Percentiles rank a stretch among this genome's conserved stretches.
phyloP scores from a whole-genome alignment of 2,329 filamentous ascomycete species.

The Metarhizium guizhouense region DNA sequence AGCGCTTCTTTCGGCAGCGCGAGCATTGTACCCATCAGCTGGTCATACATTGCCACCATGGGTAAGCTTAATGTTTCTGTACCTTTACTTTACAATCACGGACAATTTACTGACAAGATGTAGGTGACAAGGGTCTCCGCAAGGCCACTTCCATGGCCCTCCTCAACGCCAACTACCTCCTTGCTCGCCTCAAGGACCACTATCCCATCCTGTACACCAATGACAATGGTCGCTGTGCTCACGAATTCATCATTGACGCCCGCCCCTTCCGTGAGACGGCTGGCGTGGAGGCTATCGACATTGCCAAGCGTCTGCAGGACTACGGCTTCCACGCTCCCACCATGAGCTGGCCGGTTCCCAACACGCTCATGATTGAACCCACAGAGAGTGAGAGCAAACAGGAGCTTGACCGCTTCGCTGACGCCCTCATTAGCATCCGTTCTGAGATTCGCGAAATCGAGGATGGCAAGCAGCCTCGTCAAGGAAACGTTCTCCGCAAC shows the following conservation, averaged over 20 bases:
- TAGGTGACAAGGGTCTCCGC: conserved; percentile 55
- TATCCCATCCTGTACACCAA: conserved; percentile 95
- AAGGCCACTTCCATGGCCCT: conserved; percentile 86
- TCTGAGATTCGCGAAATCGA: conserved; percentile 78
- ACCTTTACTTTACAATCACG: background rate
- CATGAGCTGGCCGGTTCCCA: conserved; percentile 92
- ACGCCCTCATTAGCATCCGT: conserved; percentile 80
- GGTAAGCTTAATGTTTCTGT: conserved; percentile 32
- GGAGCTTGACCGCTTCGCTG: conserved; percentile 88
- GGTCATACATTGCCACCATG: conserved; percentile 95
- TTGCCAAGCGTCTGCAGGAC: conserved; percentile 93
- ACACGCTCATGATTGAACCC: conserved; percentile 96
- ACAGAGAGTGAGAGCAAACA: conserved; percentile 89
- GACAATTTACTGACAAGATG: background rate
- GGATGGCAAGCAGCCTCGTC: conserved; percentile 63
- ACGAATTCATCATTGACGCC: conserved; percentile 93
- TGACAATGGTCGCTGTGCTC: conserved; percentile 75
- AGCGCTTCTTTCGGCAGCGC: conserved; percentile 82
- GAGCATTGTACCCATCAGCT: conserved; percentile 87
- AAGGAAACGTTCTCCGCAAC: conserved; percentile 81
- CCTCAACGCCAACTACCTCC: conserved; percentile 96
- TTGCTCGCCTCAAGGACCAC: conserved; percentile 74
- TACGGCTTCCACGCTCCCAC: conserved; percentile 97
- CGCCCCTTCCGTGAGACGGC: conserved; percentile 76
- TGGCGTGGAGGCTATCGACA: conserved; percentile 84